Evolutionary conservation across 805 yeast genomes (phyloP), one percentile per base, ranked within the genome.

Genomic region (Candida pini): DNA sequence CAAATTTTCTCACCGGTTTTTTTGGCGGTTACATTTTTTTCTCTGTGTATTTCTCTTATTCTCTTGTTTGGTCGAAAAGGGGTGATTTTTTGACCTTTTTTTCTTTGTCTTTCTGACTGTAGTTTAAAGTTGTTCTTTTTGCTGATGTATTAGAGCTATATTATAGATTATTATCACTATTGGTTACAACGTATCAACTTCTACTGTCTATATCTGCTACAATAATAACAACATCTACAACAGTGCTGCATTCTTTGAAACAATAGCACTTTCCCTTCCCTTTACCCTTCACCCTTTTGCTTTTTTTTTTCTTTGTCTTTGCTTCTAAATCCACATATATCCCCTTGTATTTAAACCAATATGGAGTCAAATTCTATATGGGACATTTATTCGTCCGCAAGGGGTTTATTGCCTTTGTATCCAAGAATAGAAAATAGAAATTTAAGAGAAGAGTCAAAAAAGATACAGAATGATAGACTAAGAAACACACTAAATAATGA

Each of bases 371-470:
- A 51, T 19, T 56, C 64, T 10, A 58, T 60, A 23, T 60, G 65
- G 65, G 63, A 56, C 31, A 54, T 60, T 2, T 60, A 60, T 33
- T 37, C 54, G 15, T 48, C 55, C 16, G 63, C 64, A 2, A 58
- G 45, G 30, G 55, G 51, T 26, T 30, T 60, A 8, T 36, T 60
- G 12, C 60, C 59, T 4, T 42, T 60, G 7, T 59, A 55, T 33
- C 62, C 62, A 8, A 41, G 65, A 34, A 54, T 60, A 16, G 53
- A 53, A 33, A 58, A 56, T 35, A 41, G 64, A 33, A 43, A 42
- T 3, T 18, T 47, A n/a, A 43, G 64, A 29, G 53, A 58, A 41
- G 58, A 54, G 26, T 51, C 53, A 9, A 38, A 38, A 20, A 39
- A 37, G 19, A 26, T 55, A 20, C 62, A 57, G 32, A 28, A 22